Base-by-base conservation (phyloP, 2,329 filamentous ascomycete genomes). In the Nothophoma quercina region DNA sequence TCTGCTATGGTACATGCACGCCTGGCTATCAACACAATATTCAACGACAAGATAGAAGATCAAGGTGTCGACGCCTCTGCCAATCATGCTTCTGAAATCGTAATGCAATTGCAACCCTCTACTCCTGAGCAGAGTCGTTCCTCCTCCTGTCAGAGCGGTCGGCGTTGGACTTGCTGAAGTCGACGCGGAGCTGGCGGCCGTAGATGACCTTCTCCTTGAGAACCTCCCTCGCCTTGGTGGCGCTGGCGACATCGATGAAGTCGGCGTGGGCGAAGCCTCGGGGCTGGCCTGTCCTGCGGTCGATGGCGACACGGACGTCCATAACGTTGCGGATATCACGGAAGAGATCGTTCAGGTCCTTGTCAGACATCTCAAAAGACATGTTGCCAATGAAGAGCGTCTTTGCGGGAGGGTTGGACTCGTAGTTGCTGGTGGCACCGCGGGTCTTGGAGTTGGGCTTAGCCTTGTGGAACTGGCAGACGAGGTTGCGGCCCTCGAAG, bases 321-420 rank as follows among this genome's bases (percentile, higher is more conserved):
- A 82, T 77, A 39, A 93, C 82, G 71, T 90, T 88, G 41, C 82
- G 78, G 54, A 96, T 79, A 19, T 85, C 82, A 51, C 82, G 79
- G 82, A 96, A 93, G 21, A 96, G 75, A 45, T 86, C 81, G 75
- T 93, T 92, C 46, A 96, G 80, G 67, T 96, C 91, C 46, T 85
- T 84, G 69, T 96, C 91, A 7, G 88, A 89, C 78, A 93, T 88
- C 76, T 96, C 89, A 70, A 89, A 95, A 9, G 90, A 87, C 75
- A 96, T 85, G 78, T 95, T 95, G 62, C 91, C 91, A 63, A 96
- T 84, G 79, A 89, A 96, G 26, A 96, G 77, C 1, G 87, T 90
- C 68, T 82, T 85, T 43, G 83, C 83, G 3, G 87, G 86, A 32
- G 76, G 63, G 64, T 78, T 79, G 25, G 35, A 4, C 9, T 45